These are phyloP conservation scores for Plenodomus tracheiphilus DNA, from an alignment of 2,329 filamentous ascomycete genomes.

Conservation along the genomic window DNA sequence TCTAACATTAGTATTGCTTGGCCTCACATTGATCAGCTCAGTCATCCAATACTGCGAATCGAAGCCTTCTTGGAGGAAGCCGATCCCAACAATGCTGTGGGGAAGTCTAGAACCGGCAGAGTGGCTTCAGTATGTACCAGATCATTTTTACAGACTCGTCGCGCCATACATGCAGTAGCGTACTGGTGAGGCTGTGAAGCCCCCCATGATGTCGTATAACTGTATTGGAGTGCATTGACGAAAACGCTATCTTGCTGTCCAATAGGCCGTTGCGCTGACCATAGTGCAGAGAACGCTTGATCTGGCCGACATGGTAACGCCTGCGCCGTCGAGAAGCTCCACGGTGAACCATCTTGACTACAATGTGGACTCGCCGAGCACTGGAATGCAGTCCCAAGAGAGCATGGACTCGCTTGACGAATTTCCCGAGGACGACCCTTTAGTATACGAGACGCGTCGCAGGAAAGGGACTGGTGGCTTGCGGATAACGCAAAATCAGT, in stretches of 20 bases:
- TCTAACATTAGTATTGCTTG: conserved; percentile 27
- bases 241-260: no score
- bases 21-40: conserved; percentile 28
- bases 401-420: conserved; percentile 3
- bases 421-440: conserved; percentile 3
- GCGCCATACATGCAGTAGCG: conserved; percentile 1
- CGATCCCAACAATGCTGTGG: conserved; percentile 8
- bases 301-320: conserved; percentile 28
- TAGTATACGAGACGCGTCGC: conserved; percentile 6
- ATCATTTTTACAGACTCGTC: background rate
- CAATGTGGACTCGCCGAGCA: conserved; percentile 7
- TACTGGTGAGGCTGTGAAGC: background rate
- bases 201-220: background rate
- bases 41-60: conserved; percentile 31
- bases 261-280: conserved; percentile 3
- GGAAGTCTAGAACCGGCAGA: conserved; percentile 20
- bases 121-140: conserved; percentile 32
- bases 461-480: conserved; percentile 35
- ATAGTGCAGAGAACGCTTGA: conserved; percentile 28
- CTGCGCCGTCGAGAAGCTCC: conserved; percentile 27
- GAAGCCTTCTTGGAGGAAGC: conserved; percentile 40
- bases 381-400: conserved; percentile 7
- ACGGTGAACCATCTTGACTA: conserved; percentile 10
- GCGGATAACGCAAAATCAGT: conserved; percentile 29
- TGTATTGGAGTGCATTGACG: background rate